phyloP scores from a whole-genome alignment of 352 stramenopile genomes.

The Phytophthora citrophthora region DNA sequence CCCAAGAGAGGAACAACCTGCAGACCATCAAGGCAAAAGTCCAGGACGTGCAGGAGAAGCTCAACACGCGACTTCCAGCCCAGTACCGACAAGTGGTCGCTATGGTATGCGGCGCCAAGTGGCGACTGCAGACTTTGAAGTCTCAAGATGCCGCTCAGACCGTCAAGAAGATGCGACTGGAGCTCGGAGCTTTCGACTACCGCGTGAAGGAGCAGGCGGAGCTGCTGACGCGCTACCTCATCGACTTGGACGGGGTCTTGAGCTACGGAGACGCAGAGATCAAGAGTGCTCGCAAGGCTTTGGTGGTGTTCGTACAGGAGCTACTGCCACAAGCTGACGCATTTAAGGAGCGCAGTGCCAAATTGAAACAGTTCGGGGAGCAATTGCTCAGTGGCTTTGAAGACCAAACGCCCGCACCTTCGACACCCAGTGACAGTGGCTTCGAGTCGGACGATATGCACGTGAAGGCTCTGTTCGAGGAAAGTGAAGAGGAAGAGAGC shows the following conservation, averaged over 20 bases:
- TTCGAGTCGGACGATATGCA: conserved; percentile 34
- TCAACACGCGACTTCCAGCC: conserved; percentile 39
- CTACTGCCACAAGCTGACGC: conserved; percentile 50
- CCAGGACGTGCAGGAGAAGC: conserved; percentile 47
- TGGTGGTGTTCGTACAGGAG: conserved; percentile 58
- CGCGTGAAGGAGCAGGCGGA: conserved; percentile 63
- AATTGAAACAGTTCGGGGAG: conserved; percentile 57
- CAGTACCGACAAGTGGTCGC: conserved; percentile 44
- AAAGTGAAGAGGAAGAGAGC: conserved; percentile 30
- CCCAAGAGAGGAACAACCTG: conserved; percentile 47
- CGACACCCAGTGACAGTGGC: conserved; percentile 20
- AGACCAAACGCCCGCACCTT: background rate
- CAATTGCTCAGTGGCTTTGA: conserved; percentile 23
- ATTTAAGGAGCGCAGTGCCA: conserved; percentile 46
- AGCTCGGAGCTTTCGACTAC: conserved; percentile 70
- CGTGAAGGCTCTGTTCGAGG: conserved; percentile 30
- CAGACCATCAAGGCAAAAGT: conserved; percentile 51
- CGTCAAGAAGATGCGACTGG: conserved; percentile 53
- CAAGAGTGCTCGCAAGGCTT: conserved; percentile 57
- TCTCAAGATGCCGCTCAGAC: conserved; percentile 6
- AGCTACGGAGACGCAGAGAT: conserved; percentile 61
- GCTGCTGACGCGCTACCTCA: conserved; percentile 60
- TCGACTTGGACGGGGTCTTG: conserved; percentile 66
- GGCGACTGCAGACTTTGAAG: conserved; percentile 41
- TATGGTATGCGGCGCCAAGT: conserved; percentile 49